Evolutionary conservation across 2,329 filamentous ascomycete species (phyloP), one percentile per base, ranked within the genome.

Genomic region (Dothistroma pini): DNA sequence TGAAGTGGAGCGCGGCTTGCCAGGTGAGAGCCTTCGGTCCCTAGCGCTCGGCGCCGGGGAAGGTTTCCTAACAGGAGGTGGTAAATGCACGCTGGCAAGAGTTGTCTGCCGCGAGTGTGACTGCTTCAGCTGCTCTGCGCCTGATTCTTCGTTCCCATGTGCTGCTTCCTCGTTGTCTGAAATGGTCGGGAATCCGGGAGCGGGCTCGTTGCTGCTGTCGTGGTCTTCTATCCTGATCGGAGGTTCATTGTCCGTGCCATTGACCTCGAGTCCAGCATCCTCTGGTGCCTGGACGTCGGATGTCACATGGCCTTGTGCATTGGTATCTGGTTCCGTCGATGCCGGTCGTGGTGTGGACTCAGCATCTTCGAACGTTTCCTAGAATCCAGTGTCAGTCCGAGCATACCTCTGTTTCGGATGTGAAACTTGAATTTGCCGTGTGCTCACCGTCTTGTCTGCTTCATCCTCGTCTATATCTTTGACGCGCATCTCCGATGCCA

Each of bases 311-410:
- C 63, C 64, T 35, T 71, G 57, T 38, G 70, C 67, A 55, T 68
- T 38, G 54, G 34, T 54, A 31, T 56, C 58, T n/a, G 59, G 52
- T 19, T 62, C 63, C 10, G 57, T 21, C 10, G 65, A 61, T 34
- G 51, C 32, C 21, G 64, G 61, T 59, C 32, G 49, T 29, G 59
- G 59, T 44, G 63, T 61, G 25, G 63, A 63, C 51, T 59, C 57
- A 58, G 90, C 91, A 80, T 96, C 91, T 78, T 96, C 91, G 71
- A 96, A 96, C 16, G 84, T 84, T 70, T 93, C 88, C 88, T 91
- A 44, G n/a, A 3, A 19, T 35, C 14, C 21, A 25, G 32, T 14
- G 49, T 54, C 38, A 54, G 47, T 55, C 21, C n/a, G 11, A 19
- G 14, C 22, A 32, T n/a, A 35, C 3, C 8, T 34, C 51, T 12